Conservation (phyloP, 2,329 filamentous ascomycete genomes). For the Huntiella bhutanensis region DNA sequence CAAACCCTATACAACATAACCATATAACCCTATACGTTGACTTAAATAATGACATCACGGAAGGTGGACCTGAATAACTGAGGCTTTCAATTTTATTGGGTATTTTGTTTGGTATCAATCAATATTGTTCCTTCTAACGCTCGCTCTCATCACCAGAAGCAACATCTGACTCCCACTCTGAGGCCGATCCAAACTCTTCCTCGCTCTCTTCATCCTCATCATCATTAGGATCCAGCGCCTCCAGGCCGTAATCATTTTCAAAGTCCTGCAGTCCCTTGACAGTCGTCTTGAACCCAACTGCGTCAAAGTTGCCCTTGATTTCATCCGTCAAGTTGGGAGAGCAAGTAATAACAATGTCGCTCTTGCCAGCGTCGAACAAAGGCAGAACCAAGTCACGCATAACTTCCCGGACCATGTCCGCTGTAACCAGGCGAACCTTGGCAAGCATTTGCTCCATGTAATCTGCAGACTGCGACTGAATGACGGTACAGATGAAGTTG, state of each 20-base stretch:
- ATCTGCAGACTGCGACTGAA: conserved; percentile 55
- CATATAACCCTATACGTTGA: no score
- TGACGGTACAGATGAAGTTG: conserved; percentile 66
- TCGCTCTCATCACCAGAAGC: conserved; percentile 6
- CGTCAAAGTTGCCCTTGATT: conserved; percentile 55
- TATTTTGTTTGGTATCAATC: not conserved
- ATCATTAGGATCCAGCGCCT: conserved; percentile 40
- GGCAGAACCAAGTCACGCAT: conserved; percentile 60
- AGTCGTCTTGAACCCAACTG: conserved; percentile 60
- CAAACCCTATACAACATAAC: no score
- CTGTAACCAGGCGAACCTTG: conserved; percentile 55
- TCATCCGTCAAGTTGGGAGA: conserved; percentile 66
- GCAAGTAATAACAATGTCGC: conserved; percentile 78
- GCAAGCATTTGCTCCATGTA: conserved; percentile 62
- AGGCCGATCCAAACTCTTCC: conserved; percentile 18
- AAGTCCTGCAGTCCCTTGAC: conserved; percentile 59
- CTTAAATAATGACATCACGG: no score
- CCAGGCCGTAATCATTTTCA: conserved; percentile 75
- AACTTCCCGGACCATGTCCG: conserved; percentile 56
- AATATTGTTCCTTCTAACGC: not conserved
- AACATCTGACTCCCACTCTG: conserved; percentile 18
- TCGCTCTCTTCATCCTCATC: conserved; percentile 45
- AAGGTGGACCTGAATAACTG: no score
- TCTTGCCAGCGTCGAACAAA: conserved; percentile 59
- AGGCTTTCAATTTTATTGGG: not conserved